A percentile compares a stretch with the other conserved stretches of the same genome.
These are phyloP conservation scores for Tagetes patula DNA, from an alignment of 129 eudicot genomes.

Conservation along the genomic window DNA sequence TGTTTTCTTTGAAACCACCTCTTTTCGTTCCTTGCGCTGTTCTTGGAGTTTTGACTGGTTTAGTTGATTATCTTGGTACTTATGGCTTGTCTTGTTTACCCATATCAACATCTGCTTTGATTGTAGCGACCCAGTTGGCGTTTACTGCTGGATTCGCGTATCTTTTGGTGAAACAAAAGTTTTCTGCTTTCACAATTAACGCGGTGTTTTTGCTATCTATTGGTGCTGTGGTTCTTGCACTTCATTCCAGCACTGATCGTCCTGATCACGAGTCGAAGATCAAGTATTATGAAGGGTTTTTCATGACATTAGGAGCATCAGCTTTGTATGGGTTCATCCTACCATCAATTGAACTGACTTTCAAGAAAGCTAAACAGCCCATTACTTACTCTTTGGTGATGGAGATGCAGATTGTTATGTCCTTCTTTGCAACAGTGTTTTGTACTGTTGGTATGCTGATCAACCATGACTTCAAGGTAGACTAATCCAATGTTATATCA, in stretches of 20 bases:
- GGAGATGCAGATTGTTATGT: slow-evolving; percentile 59
- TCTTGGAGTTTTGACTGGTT: slow-evolving; percentile 44
- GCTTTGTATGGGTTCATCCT: slow-evolving; percentile 47
- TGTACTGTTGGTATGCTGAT: slow-evolving; percentile 55
- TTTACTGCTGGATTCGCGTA: slow-evolving; percentile 57
- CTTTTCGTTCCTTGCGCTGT: slow-evolving; percentile 40
- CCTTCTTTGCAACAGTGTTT: slow-evolving; percentile 48
- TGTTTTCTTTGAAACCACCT: slow-evolving; percentile 23
- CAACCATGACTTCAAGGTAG: slow-evolving; percentile 49
- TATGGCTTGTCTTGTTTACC: slow-evolving; percentile 45
- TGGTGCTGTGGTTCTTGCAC: slow-evolving; percentile 47
- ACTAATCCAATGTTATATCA: not conserved
- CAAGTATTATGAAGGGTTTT: slow-evolving; percentile 43
- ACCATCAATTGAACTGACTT: slow-evolving; percentile 44
- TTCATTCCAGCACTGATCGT: slow-evolving; percentile 47
- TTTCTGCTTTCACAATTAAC: slow-evolving; percentile 36
- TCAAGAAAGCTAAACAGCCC: slow-evolving; percentile 42
- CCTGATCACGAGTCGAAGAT: slow-evolving; percentile 39
- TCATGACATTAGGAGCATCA: slow-evolving; percentile 47
- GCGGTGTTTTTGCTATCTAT: slow-evolving; percentile 36
- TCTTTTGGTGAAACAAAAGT: slow-evolving; percentile 48
- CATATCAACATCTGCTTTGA: slow-evolving; percentile 47
- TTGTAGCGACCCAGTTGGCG: slow-evolving; percentile 48
- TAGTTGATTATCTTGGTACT: slow-evolving; percentile 41
- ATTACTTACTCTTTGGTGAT: slow-evolving; percentile 46